These are phyloP conservation scores for Boletus tylopilopsis DNA, from an alignment of 768 basidiomycete genomes.

Conservation along the genomic window DNA sequence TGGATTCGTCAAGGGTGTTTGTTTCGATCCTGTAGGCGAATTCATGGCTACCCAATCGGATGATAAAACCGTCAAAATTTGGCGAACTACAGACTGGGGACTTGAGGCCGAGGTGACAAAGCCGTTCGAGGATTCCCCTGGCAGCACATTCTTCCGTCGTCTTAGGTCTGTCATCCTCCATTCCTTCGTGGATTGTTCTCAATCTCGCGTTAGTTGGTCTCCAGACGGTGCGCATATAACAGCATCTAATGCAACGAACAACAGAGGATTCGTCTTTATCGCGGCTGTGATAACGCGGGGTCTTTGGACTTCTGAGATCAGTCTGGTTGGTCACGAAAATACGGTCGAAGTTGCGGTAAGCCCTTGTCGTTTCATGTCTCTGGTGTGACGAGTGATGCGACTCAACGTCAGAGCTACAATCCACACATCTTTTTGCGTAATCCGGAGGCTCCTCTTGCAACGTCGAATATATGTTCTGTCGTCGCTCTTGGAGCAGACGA, in stretches of 20 bases:
- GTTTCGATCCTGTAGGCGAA: conserved; percentile 98
- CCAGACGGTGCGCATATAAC: conserved; percentile 99
- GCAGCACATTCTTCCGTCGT: conserved; percentile 90
- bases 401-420: conserved; percentile 56
- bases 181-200: background rate
- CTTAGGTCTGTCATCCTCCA: conserved; percentile 54
- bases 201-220: conserved; percentile 69
- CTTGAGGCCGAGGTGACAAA: conserved; percentile 81
- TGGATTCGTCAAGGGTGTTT: conserved; percentile 98
- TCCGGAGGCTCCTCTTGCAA: conserved; percentile 58
- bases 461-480: conserved; percentile 85
- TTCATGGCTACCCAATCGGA: conserved; percentile 98
- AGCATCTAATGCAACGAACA: conserved; percentile 95
- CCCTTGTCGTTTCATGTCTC: conserved; percentile 3
- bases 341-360: conserved; percentile 93
- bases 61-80: conserved; percentile 94
- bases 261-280: conserved; percentile 94
- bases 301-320: conserved; percentile 88
- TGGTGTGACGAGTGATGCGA: conserved; percentile 5
- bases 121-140: conserved; percentile 91
- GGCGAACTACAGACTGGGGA: conserved; percentile 91
- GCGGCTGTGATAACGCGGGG: conserved; percentile 91
- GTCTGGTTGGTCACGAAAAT: conserved; percentile 94
- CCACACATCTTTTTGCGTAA: conserved; percentile 91
- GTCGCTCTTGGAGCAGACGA: conserved; percentile 94